Percentiles rank a stretch among this genome's conserved stretches.
Conservation (phyloP, 1,284 basidiomycete genomes). For the Trametes hirsuta region DNA sequence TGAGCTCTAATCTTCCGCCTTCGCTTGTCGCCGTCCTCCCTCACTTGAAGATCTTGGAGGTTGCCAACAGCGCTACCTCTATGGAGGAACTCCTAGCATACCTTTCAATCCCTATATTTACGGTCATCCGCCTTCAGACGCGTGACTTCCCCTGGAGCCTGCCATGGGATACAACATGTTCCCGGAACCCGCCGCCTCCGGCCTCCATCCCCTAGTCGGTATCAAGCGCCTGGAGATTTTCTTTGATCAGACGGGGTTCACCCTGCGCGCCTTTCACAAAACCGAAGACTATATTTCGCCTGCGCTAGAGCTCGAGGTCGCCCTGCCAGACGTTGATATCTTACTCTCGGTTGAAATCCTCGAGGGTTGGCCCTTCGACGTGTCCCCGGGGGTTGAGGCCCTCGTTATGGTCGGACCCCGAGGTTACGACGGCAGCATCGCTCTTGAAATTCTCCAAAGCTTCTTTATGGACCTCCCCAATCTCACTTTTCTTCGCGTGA, state of each 20-base stretch:
- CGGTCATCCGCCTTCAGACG: not conserved
- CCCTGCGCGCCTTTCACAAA: not conserved
- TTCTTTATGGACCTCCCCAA: not conserved
- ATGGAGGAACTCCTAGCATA: not conserved
- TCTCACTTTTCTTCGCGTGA: not conserved
- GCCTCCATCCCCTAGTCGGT: not conserved
- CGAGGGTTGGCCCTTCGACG: constrained; percentile 1
- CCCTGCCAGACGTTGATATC: not conserved
- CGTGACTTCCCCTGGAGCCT: not conserved
- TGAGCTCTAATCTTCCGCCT: not conserved
- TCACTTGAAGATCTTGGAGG: not conserved
- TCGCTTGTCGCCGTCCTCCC: not conserved
- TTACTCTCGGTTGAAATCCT: not conserved
- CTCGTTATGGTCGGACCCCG: constrained; percentile 2
- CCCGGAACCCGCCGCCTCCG: not conserved
- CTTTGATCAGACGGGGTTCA: not conserved
- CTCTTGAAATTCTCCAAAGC: not conserved
- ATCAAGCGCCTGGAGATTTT: constrained; percentile 3
- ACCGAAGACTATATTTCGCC: not conserved
- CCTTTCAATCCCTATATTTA: not conserved
- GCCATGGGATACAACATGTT: constrained; percentile 4
- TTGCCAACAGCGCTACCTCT: not conserved
- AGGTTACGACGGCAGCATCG: too few species aligned
- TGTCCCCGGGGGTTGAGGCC: not conserved
- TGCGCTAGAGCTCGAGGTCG: not conserved